Percentiles rank a stretch among this genome's conserved stretches.
Conservation (phyloP, 345 rosid species). For the Atalantia buxifolia region DNA sequence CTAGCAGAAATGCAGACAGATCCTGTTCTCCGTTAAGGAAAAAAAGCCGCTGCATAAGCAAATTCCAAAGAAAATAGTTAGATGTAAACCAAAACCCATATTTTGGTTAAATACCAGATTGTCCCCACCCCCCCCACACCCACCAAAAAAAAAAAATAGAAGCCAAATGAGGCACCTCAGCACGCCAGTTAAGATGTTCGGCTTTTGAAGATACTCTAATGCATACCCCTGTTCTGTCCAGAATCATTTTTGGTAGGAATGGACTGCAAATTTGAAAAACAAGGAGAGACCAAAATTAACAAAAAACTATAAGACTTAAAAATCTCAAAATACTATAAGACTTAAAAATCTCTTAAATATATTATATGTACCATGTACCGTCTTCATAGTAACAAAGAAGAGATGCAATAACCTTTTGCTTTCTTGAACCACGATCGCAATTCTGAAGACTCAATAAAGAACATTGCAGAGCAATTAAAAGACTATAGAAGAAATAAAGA, state of each 20-base stretch:
- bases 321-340: neutral
- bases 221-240: constrained; percentile 56
- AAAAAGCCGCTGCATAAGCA: constrained; percentile 75
- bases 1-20: constrained; percentile 72
- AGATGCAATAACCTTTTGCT: constrained; percentile 57
- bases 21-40: constrained; percentile 91
- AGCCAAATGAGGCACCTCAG: constrained; percentile 54
- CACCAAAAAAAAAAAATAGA: constrained; percentile 1
- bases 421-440: constrained; percentile 48
- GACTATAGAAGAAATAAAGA: constrained; percentile 12
- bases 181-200: constrained; percentile 75
- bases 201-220: constrained; percentile 54
- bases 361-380: constrained; percentile 45
- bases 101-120: neutral
- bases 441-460: constrained; percentile 40
- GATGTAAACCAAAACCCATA: constrained; percentile 1
- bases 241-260: constrained; percentile 40
- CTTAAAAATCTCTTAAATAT: constrained; percentile 1
- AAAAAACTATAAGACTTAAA: neutral
- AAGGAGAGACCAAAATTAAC: constrained; percentile 8
- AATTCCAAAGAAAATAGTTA: neutral
- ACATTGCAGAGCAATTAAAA: constrained; percentile 13
- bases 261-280: constrained; percentile 42
- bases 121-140: too few relatives aligned
- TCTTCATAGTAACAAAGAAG: constrained; percentile 51